phyloP scores from a whole-genome alignment of 2,329 filamentous ascomycete genomes.

The Hypoxylon sp. region DNA sequence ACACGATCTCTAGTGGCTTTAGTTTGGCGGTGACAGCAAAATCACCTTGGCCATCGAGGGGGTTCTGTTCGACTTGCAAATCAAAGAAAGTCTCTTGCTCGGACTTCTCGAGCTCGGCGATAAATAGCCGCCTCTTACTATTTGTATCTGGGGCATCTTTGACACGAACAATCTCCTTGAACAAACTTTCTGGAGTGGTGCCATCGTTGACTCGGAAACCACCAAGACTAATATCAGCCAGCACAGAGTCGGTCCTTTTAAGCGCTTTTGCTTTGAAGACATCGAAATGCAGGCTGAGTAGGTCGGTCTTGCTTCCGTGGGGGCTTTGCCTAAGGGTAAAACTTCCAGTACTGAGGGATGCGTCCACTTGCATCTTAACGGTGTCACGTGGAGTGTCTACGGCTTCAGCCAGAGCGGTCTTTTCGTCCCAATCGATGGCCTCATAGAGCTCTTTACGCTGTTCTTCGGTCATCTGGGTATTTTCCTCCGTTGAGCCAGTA shows the following conservation, averaged over 20 bases:
- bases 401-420: slow-evolving; percentile 84
- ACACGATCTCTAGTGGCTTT: slow-evolving; percentile 95
- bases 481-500: slow-evolving; percentile 74
- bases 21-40: slow-evolving; percentile 89
- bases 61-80: slow-evolving; percentile 92
- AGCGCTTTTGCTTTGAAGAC: slow-evolving; percentile 90
- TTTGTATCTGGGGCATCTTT: slow-evolving; percentile 77
- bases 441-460: slow-evolving; percentile 96
- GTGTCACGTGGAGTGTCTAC: slow-evolving; percentile 91
- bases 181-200: slow-evolving; percentile 89
- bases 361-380: slow-evolving; percentile 90
- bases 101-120: slow-evolving; percentile 61
- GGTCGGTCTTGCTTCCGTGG: slow-evolving; percentile 78
- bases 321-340: slow-evolving; percentile 91
- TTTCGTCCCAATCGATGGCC: slow-evolving; percentile 98
- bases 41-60: slow-evolving; percentile 90
- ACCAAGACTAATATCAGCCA: slow-evolving; percentile 88
- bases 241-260: slow-evolving; percentile 88
- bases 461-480: slow-evolving; percentile 90
- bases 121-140: slow-evolving; percentile 58
- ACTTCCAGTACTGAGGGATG: slow-evolving; percentile 92
- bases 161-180: slow-evolving; percentile 93
- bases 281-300: slow-evolving; percentile 92
- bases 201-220: slow-evolving; percentile 95
- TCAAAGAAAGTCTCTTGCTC: slow-evolving; percentile 85